A percentile compares a stretch with the other conserved stretches of the same genome.
phyloP scores from a whole-genome alignment of 306 rosid species.

The Fragaria nilgerrensis region DNA sequence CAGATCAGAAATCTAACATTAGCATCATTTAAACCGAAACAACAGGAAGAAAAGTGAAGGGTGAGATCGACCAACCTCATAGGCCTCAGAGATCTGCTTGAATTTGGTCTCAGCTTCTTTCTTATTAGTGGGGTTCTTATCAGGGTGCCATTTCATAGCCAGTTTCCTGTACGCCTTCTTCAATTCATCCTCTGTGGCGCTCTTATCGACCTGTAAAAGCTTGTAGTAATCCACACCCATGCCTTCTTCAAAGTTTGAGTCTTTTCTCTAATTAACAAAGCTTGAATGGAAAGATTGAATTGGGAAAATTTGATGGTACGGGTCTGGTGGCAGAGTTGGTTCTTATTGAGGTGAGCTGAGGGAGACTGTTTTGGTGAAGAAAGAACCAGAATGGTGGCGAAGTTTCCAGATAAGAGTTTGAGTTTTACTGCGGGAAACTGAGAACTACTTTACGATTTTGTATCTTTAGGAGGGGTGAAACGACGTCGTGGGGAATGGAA shows the following conservation, averaged over 20 bases:
- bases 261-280: background rate
- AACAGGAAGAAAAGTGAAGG: background rate
- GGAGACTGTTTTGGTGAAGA: constrained; percentile 1
- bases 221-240: constrained; percentile 88
- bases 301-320: background rate
- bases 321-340: background rate
- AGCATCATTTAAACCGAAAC: background rate
- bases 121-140: constrained; percentile 76
- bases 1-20: background rate
- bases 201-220: constrained; percentile 71
- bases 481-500: background rate
- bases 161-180: constrained; percentile 87
- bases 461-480: background rate
- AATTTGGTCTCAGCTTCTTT: constrained; percentile 76
- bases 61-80: constrained; percentile 45
- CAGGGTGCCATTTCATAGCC: constrained; percentile 98
- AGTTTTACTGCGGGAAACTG: background rate
- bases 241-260: background rate
- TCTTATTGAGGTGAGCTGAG: background rate
- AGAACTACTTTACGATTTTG: too few species aligned
- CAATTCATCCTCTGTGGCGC: constrained; percentile 69
- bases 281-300: background rate
- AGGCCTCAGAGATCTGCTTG: constrained; percentile 87
- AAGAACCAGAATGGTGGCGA: constrained; percentile 51
- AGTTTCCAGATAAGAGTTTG: constrained; percentile 40